These are phyloP conservation scores for Globisporangium viniferum DNA, from an alignment of 352 stramenopile species.

Conservation along the genomic window DNA sequence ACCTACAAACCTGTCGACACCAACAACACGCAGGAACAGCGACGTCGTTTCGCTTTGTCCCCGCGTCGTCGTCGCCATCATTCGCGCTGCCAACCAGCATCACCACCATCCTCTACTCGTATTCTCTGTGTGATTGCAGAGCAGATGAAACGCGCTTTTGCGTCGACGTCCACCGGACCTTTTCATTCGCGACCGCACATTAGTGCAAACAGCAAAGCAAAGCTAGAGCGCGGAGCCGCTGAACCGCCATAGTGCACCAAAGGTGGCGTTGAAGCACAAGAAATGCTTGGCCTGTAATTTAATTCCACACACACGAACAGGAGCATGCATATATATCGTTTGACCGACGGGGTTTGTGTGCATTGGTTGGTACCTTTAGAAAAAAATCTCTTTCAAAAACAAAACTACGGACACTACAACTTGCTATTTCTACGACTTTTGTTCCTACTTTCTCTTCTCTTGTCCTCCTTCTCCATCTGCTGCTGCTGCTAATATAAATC, in stretches of 20 bases:
- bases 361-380: not conserved
- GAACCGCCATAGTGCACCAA: not conserved
- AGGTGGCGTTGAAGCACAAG: not conserved
- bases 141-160: no score
- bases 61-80: not conserved
- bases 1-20: not conserved
- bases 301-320: no score
- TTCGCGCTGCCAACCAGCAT: not conserved
- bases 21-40: not conserved
- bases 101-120: not conserved
- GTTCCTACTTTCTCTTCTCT: not conserved
- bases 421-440: slow-evolving; percentile 4
- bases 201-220: no score
- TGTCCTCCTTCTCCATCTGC: not conserved
- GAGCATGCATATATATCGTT: not conserved
- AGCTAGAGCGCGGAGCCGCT: not conserved
- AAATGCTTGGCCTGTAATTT: no score
- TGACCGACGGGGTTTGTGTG: not conserved
- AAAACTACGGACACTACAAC: not conserved
- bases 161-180: no score
- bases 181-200: no score
- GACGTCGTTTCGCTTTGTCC: not conserved
- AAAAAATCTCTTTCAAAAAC: not conserved
- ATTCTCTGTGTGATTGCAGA: no score
- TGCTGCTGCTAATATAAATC: slow-evolving; percentile 8